These are phyloP conservation scores for Nitzschia inconspicua DNA, from an alignment of 108 stramenopile species.

Conservation along the genomic window DNA sequence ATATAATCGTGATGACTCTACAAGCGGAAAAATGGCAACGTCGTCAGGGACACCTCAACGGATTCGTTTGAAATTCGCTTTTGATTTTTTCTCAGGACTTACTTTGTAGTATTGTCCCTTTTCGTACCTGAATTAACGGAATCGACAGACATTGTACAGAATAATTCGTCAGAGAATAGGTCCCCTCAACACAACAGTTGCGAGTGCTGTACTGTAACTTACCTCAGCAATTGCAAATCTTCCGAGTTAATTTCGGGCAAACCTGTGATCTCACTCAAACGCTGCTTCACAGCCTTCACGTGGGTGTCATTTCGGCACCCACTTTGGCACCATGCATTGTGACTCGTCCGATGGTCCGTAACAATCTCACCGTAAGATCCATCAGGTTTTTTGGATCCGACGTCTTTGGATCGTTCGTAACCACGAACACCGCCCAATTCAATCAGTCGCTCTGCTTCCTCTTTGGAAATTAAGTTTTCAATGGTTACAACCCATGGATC, in stretches of 20 bases:
- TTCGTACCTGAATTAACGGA: conserved; percentile 34
- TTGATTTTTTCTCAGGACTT: conserved; percentile 30
- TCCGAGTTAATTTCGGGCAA: conserved; percentile 58
- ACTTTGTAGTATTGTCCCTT: conserved; percentile 25
- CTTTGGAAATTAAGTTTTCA: conserved; percentile 75
- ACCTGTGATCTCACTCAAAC: conserved; percentile 58
- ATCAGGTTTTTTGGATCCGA: conserved; percentile 59
- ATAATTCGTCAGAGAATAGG: conserved; percentile 38
- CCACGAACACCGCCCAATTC: conserved; percentile 51
- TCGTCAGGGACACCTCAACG: neutral
- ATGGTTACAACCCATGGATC: conserved; percentile 84
- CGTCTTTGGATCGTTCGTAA: conserved; percentile 81
- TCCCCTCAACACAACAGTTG: neutral
- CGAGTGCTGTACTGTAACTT: conserved; percentile 4
- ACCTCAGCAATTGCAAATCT: conserved; percentile 55
- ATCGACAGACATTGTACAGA: conserved; percentile 17
- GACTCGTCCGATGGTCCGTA: conserved; percentile 41
- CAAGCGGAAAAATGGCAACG: conserved; percentile 45
- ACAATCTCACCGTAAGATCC: conserved; percentile 51
- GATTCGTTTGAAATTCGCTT: neutral
- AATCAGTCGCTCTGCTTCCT: conserved; percentile 72
- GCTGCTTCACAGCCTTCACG: conserved; percentile 33
- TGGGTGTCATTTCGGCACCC: conserved; percentile 50
- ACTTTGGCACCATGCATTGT: conserved; percentile 77
- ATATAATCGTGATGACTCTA: conserved; percentile 59